A percentile compares a stretch with the other conserved stretches of the same genome.
phyloP scores from a whole-genome alignment of 805 yeast genomes.

The Sugiyamaella boreocaroliniensis region DNA sequence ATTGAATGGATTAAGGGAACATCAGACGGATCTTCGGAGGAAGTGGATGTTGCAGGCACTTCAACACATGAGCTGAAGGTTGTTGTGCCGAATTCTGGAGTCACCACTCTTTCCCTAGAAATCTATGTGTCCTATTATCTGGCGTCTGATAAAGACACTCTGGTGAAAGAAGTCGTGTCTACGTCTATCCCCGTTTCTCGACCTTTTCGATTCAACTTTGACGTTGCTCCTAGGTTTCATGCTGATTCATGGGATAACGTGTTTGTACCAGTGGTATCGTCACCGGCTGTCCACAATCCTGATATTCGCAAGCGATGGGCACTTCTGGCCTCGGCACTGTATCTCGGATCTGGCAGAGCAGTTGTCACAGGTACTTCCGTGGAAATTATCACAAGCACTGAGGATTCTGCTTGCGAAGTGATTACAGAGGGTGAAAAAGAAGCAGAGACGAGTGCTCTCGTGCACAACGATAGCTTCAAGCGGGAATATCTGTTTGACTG shows the following conservation, averaged over 20 bases:
- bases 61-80: conserved; percentile 1
- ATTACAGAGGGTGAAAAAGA: not conserved
- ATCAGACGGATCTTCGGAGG: not conserved
- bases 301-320: conserved; percentile 31
- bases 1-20: not conserved
- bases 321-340: conserved; percentile 27
- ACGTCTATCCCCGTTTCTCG: conserved; percentile 27
- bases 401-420: conserved; percentile 17
- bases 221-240: conserved; percentile 30
- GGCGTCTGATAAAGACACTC: conserved; percentile 19
- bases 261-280: conserved; percentile 25
- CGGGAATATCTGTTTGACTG: conserved; percentile 16
- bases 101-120: conserved; percentile 15
- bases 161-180: conserved; percentile 22
- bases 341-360: conserved; percentile 17
- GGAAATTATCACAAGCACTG: conserved; percentile 14
- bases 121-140: conserved; percentile 14
- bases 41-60: not conserved
- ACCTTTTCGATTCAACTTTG: conserved; percentile 34
- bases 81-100: conserved; percentile 4
- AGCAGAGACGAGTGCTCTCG: not conserved
- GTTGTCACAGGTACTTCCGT: conserved; percentile 20
- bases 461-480: conserved; percentile 18
- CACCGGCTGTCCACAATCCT: conserved; percentile 6
- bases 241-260: conserved; percentile 33